Evolutionary conservation across 2,329 filamentous ascomycete genomes (phyloP), one percentile per base, ranked within the genome.

Genomic region (Beauveria sp.): DNA sequence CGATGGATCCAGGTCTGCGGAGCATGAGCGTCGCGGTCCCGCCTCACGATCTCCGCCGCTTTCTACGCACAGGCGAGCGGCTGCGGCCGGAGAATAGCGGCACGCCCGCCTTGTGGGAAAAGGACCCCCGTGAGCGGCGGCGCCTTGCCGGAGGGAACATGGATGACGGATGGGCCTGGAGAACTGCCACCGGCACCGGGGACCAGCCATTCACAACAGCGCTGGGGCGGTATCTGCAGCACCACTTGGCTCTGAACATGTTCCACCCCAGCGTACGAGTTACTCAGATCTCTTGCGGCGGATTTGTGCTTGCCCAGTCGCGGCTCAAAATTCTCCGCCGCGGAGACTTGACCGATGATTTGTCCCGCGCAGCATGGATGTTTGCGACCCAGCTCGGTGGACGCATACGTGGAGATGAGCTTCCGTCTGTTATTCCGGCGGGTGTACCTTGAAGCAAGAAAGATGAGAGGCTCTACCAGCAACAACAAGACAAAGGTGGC

Each of bases 141-240:
- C 75, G 71, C 50, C 69, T 83, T 1, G 79, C 79, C 1, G 80
- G 80, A 0, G 73, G 72, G 12, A 74, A 77, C 60, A 69, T 73
- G 9, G 80, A 83, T 62, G 80, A 84, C 59, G 80, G 81, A 3
- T 84, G 81, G 81, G 73, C 67, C 3, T 84, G 81, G 81, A 72
- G 76, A 14, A 54, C n/a, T 4, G 56, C 65, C 37, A 63, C 57
- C 52, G 64, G 65, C n/a, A 54, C 59, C 1, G 63, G 64, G 6
- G 47, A 65, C 12, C 69, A 72, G 20, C 68, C 81, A 0, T 84
- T 85, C 63, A 79, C 76, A 0, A 73, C 80, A 48, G 81, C 81
- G 0, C 66, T 85, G 20, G 77, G 75, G 0, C 67, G 67, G 5
- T 85, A 85, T 61, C 63, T 84, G 7, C 70, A 77, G 59, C 72